Percentiles rank a stretch among this genome's conserved stretches.
These are phyloP conservation scores for Aquilaria yunnanensis DNA, from an alignment of 345 rosid species.

Conservation along the genomic window DNA sequence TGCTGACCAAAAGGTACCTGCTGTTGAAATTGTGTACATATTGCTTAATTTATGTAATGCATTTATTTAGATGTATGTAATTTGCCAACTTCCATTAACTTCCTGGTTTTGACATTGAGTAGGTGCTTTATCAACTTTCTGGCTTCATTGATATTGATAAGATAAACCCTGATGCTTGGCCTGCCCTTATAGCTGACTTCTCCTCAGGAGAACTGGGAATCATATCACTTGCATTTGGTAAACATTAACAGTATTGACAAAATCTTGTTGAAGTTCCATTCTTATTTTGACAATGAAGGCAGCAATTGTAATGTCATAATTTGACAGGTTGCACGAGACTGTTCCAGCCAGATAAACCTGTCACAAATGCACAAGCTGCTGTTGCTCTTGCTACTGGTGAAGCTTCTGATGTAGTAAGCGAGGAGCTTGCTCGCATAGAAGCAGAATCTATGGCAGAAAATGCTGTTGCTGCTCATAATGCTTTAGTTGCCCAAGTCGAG, in stretches of 20 bases:
- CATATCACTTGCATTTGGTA: conserved; percentile 84
- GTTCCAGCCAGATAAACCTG: conserved; percentile 91
- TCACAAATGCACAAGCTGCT: conserved; percentile 96
- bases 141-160: conserved; percentile 81
- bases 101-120: conserved; percentile 11
- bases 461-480: conserved; percentile 70
- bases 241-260: conserved; percentile 22
- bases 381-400: conserved; percentile 83
- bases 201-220: conserved; percentile 86
- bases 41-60: conserved; percentile 4
- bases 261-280: conserved; percentile 8
- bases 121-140: conserved; percentile 64
- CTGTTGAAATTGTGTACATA: conserved; percentile 12
- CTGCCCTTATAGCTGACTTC: conserved; percentile 83
- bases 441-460: conserved; percentile 92
- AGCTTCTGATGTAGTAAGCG: conserved; percentile 60
- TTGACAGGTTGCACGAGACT: conserved; percentile 71
- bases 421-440: conserved; percentile 88
- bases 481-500: conserved; percentile 78
- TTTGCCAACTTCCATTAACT: conserved; percentile 8
- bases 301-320: conserved; percentile 1
- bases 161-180: conserved; percentile 89
- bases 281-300: conserved; percentile 14
- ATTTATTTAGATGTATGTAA: neutral
- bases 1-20: conserved; percentile 66